These are phyloP conservation scores for Akanthomyces lecanii DNA, from an alignment of 2,329 filamentous ascomycete genomes.

Conservation along the genomic window DNA sequence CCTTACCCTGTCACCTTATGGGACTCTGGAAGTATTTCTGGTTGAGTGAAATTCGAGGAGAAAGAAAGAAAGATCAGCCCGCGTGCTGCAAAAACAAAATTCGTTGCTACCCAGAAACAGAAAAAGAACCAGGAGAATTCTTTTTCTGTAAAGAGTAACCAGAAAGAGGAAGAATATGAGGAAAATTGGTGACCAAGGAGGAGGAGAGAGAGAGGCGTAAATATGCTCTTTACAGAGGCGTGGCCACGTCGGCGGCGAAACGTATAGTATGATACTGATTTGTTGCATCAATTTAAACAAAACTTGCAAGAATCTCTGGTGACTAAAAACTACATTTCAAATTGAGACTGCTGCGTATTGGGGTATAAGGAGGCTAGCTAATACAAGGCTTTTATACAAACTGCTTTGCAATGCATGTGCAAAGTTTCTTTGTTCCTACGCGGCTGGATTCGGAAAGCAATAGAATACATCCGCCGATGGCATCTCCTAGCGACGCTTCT, in stretches of 20 bases:
- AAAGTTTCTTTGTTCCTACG: neutral
- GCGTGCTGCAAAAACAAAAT: neutral
- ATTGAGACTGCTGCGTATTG: neutral
- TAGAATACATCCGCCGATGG: neutral
- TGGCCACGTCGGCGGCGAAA: neutral
- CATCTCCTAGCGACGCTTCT: constrained; percentile 14
- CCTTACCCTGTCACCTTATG: no score
- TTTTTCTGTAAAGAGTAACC: neutral
- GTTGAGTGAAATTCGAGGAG: neutral
- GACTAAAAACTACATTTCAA: neutral
- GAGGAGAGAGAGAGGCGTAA: neutral
- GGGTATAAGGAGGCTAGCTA: constrained; percentile 2
- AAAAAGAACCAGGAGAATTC: neutral
- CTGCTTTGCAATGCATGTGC: neutral
- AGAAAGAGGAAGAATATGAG: neutral
- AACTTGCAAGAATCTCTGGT: neutral
- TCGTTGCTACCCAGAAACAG: neutral
- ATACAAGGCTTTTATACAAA: no score
- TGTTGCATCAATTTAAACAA: neutral
- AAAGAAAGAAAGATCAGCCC: neutral
- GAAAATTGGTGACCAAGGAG: neutral
- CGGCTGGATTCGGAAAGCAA: neutral
- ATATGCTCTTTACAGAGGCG: neutral
- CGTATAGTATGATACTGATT: constrained; percentile 6
- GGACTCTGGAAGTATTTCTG: neutral